phyloP scores from a whole-genome alignment of 306 rosid species.

The Pyrus pyrifolia region DNA sequence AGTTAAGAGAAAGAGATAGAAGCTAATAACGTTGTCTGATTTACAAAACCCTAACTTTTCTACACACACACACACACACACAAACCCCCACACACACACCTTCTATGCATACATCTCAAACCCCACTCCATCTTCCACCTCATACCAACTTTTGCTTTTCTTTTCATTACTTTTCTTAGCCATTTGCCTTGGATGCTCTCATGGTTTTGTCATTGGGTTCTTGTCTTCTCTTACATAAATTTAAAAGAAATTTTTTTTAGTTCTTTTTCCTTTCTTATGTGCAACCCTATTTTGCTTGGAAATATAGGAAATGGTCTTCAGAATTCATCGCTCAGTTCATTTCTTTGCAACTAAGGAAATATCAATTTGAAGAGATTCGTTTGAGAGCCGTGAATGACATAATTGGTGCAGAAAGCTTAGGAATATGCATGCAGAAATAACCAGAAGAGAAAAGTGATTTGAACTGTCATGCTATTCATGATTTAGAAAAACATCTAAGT shows the following conservation, averaged over 20 bases:
- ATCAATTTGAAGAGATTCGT: constrained; percentile 15
- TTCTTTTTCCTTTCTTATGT: not conserved
- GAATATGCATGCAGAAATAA: constrained; percentile 13
- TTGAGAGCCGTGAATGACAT: constrained; percentile 5
- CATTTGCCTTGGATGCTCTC: constrained; percentile 54
- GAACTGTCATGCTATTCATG: not conserved
- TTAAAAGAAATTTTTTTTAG: not conserved
- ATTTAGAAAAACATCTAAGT: not conserved
- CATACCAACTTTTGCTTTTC: constrained; percentile 33
- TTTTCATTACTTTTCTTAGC: constrained; percentile 36
- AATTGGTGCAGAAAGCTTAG: constrained; percentile 2
- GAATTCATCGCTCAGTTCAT: constrained; percentile 2
- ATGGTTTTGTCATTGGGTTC: constrained; percentile 15
- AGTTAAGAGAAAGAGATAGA: constrained; percentile 27
- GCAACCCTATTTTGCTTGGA: not conserved
- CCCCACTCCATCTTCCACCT: constrained; percentile 35
- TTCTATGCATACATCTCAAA: constrained; percentile 26
- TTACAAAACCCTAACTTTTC: constrained; percentile 36
- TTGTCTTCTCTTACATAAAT: not conserved
- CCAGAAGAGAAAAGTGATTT: constrained; percentile 2
- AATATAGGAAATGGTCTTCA: not conserved
- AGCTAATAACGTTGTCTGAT: constrained; percentile 35
- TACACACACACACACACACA: not conserved
- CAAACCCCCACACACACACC: constrained; percentile 21
- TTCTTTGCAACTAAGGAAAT: constrained; percentile 39